phyloP scores from a whole-genome alignment of 1,139 yeast genomes.

The Protomyces lactucae-debilis region DNA sequence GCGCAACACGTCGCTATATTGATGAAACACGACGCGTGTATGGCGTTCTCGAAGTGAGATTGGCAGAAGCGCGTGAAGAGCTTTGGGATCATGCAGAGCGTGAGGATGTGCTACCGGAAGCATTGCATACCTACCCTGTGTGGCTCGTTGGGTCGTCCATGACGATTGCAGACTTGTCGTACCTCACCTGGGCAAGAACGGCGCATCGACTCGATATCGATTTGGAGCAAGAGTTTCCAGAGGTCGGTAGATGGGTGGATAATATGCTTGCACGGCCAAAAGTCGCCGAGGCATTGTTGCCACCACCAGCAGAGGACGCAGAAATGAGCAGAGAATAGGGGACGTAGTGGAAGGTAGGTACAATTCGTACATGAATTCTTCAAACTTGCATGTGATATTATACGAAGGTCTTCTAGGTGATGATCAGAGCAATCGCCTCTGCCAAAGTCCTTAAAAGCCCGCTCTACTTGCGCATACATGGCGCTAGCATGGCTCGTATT shows the following conservation, averaged over 20 bases:
- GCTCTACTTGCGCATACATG: too few species aligned
- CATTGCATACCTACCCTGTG: constrained; percentile 37
- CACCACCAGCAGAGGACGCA: background rate
- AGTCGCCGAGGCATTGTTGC: constrained; percentile 36
- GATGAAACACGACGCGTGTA: constrained; percentile 32
- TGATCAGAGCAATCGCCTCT: too few species aligned
- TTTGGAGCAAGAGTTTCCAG: constrained; percentile 44
- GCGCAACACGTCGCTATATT: constrained; percentile 31
- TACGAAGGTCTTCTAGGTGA: too few species aligned
- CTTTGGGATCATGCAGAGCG: constrained; percentile 7
- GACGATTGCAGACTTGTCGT: constrained; percentile 33
- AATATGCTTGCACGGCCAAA: constrained; percentile 43
- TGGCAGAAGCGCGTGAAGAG: constrained; percentile 26
- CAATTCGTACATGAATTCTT: too few species aligned
- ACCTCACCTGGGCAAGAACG: constrained; percentile 33
- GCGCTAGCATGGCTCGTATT: too few species aligned
- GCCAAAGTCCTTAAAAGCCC: too few species aligned
- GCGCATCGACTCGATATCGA: constrained; percentile 40
- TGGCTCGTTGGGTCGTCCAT: constrained; percentile 32
- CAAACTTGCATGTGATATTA: too few species aligned
- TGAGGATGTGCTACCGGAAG: constrained; percentile 12
- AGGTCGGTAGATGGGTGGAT: constrained; percentile 47
- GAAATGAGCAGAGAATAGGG: too few species aligned
- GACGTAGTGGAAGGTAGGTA: too few species aligned
- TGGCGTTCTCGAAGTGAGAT: constrained; percentile 29